phyloP scores from a whole-genome alignment of 78 protist genomes.

The Kipferlia bialata region DNA sequence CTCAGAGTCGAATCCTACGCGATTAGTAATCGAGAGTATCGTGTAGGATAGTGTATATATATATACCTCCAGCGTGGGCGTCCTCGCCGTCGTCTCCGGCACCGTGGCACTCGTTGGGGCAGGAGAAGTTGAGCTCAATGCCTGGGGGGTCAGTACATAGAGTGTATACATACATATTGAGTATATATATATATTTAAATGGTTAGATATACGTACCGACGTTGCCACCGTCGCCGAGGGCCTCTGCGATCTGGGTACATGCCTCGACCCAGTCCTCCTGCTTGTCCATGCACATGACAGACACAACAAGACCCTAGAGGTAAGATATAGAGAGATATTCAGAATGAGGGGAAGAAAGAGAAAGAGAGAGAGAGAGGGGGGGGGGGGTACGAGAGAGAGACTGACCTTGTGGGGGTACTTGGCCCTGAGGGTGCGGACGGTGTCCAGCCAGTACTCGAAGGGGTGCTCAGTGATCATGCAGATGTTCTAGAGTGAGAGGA shows the following conservation, averaged over 20 bases:
- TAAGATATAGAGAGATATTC: no score
- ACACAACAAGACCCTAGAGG: no score
- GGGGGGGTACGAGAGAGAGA: no score
- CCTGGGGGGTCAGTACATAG: conserved; percentile 76
- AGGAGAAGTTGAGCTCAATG: conserved; percentile 78
- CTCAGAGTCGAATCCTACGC: conserved; percentile 55
- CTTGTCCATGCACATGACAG: conserved; percentile 8
- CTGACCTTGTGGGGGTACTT: conserved; percentile 18
- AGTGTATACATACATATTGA: no score
- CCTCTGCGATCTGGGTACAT: no score
- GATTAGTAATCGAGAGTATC: background rate
- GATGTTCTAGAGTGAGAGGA: conserved; percentile 44
- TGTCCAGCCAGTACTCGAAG: conserved; percentile 66
- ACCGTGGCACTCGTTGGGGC: conserved; percentile 59
- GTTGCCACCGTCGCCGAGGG: background rate
- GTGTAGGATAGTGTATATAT: background rate
- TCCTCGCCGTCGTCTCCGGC: no score
- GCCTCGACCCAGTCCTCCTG: conserved; percentile 27
- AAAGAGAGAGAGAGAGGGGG: no score
- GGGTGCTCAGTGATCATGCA: conserved; percentile 80
- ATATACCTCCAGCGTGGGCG: background rate
- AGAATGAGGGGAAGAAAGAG: no score
- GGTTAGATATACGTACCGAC: no score
- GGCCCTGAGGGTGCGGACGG: conserved; percentile 15
- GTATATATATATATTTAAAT: no score